phyloP scores from a whole-genome alignment of 805 yeast species.

The Spathaspora sp. region DNA sequence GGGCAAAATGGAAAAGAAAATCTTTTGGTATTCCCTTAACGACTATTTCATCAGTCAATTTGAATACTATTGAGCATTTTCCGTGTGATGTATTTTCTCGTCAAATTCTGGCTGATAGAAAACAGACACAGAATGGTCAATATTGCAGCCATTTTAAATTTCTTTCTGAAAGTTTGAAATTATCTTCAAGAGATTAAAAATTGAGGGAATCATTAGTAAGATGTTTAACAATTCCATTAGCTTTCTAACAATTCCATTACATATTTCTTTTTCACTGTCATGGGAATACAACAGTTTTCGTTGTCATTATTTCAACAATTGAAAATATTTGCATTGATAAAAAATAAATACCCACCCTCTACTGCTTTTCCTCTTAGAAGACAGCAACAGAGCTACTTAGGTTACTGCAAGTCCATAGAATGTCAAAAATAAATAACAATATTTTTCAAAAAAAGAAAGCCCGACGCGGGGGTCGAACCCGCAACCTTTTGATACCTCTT shows the following conservation, averaged over 20 bases:
- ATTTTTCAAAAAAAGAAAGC: conserved; percentile 1
- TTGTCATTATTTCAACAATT: no score
- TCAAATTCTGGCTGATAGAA: conserved; percentile 57
- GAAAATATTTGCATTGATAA: no score
- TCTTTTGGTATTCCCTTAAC: conserved; percentile 14
- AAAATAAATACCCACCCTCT: no score
- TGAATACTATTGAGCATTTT: conserved; percentile 50
- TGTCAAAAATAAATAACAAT: not conserved
- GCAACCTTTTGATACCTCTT: conserved; percentile 21
- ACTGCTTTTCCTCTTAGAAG: no score
- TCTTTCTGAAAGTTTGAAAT: conserved; percentile 51
- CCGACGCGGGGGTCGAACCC: conserved; percentile 16
- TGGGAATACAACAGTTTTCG: no score
- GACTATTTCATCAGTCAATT: conserved; percentile 39
- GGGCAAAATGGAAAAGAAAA: no score
- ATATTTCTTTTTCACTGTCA: no score
- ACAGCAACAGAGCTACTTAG: no score
- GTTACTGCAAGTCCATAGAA: no score
- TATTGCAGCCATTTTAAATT: conserved; percentile 26
- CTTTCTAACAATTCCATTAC: no score
- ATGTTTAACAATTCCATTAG: no score
- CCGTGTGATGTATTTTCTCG: conserved; percentile 40
- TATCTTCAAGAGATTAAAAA: not conserved
- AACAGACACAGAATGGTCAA: conserved; percentile 57
- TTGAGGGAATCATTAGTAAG: not conserved